Percentiles rank a stretch among this genome's conserved stretches.
These are phyloP conservation scores for Cercospora sp. DNA, from an alignment of 2,329 filamentous ascomycete species.

Conservation along the genomic window DNA sequence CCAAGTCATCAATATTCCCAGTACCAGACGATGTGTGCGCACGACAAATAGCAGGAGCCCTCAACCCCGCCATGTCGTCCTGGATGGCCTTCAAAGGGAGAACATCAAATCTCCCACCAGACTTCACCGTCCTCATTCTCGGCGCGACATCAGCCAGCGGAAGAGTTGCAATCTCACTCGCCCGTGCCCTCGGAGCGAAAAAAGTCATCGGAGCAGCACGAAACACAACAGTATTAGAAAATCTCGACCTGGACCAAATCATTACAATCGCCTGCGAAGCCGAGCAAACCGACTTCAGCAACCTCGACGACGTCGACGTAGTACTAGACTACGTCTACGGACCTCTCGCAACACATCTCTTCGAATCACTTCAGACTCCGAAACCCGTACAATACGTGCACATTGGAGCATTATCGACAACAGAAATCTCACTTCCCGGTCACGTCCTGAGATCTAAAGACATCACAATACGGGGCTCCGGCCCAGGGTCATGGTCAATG, in stretches of 20 bases:
- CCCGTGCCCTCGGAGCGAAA: constrained; percentile 52
- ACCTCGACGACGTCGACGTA: constrained; percentile 53
- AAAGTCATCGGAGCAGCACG: constrained; percentile 56
- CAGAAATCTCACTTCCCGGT: constrained; percentile 46
- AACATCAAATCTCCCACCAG: constrained; percentile 42
- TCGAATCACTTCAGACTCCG: constrained; percentile 45
- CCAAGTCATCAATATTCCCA: constrained; percentile 42
- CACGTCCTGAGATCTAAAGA: constrained; percentile 52
- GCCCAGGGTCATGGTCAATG: constrained; percentile 35
- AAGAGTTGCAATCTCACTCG: constrained; percentile 52
- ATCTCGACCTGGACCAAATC: constrained; percentile 49
- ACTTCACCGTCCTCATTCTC: constrained; percentile 54
- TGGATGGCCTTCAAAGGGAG: constrained; percentile 60
- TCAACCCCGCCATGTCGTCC: constrained; percentile 58
- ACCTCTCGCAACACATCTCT: constrained; percentile 44
- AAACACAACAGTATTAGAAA: constrained; percentile 47
- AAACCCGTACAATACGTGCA: constrained; percentile 56
- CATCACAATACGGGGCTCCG: constrained; percentile 44
- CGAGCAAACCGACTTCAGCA: constrained; percentile 51
- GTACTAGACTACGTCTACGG: constrained; percentile 62
- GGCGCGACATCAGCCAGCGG: constrained; percentile 58
- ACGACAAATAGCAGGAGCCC: constrained; percentile 53
- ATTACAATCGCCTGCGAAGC: constrained; percentile 47
- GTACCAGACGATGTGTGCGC: constrained; percentile 52
- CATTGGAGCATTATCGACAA: constrained; percentile 50